Base-by-base conservation (phyloP, 176 grass and related monocot genomes). In the Triticum monococcum region DNA sequence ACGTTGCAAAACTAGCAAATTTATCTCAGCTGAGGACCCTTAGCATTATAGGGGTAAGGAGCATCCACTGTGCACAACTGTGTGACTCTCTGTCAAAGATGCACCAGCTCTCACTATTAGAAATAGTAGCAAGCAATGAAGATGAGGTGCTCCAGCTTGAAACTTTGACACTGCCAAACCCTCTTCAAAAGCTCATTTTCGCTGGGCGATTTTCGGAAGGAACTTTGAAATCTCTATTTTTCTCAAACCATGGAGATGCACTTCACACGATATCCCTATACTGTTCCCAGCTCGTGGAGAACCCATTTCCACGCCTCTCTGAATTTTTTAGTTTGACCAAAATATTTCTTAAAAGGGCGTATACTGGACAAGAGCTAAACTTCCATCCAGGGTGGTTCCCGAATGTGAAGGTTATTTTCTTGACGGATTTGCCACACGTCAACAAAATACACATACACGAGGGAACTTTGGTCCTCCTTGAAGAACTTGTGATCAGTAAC, bases 61-160 rank as follows among this genome's bases (percentile, higher is more conserved):
- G 30, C 16, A 68, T 33, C 18, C 48, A 90, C 3, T 90, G 68
- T 37, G 43, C 56, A 77, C 28, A 77, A 37, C 4, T 90, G 16
- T 86, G 84, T 23, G 23, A 3, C n/a, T 78, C 78, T 12, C 35
- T 90, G 54, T 86, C 84, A 64, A 57, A 72, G 45, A 66, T 87
- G 72, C 60, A 7, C 0, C 31, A 28, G 2, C 70, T 90, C 41
- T 85, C 35, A 20, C 46, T 9, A 43, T 85, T 91, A 33, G 1
- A 16, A 35, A 72, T 91, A 4, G 25, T 4, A 62, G 67, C 85
- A 23, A 88, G 28, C 35, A 30, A 87, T 33, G 66, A 81, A 11
- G 73, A 85, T n/a, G 65, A 69, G 16, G 5, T 85, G 79, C 80
- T 91, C 18, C 16, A 36, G 5, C 83, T 88, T 22, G 75, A 87